phyloP scores from a whole-genome alignment of 163 green algal genomes.

The Picocystis sp. region DNA sequence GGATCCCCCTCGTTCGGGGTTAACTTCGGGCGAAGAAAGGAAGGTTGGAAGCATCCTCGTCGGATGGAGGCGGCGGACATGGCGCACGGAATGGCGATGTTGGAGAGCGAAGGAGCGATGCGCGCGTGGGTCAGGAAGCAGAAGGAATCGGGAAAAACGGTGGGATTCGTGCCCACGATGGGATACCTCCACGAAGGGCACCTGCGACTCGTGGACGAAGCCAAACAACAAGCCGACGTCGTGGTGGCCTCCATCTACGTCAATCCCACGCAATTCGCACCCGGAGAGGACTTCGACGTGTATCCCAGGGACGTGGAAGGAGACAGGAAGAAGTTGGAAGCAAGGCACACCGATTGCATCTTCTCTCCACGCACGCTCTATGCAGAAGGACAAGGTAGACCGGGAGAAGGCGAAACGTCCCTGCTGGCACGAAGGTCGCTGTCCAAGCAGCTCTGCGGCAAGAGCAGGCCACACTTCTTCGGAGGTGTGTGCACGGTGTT shows the following conservation, averaged over 20 bases:
- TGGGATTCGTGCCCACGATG: slow-evolving; percentile 84
- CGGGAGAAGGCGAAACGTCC: slow-evolving; percentile 16
- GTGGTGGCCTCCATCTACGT: slow-evolving; percentile 93
- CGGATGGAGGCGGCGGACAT: too few species aligned
- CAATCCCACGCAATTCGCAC: slow-evolving; percentile 75
- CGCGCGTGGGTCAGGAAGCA: slow-evolving; percentile 37
- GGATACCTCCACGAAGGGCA: slow-evolving; percentile 88
- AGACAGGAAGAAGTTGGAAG: too few species aligned
- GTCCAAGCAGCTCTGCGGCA: slow-evolving; percentile 43
- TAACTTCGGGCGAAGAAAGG: too few species aligned
- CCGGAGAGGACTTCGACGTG: slow-evolving; percentile 12
- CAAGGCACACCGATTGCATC: too few species aligned
- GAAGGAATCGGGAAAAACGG: slow-evolving; percentile 31
- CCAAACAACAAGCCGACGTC: slow-evolving; percentile 45
- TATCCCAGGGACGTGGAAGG: slow-evolving; percentile 12
- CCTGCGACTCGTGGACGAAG: slow-evolving; percentile 60
- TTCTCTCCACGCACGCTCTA: too few species aligned
- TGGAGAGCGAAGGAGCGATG: slow-evolving; percentile 26
- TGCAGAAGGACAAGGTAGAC: neutral
- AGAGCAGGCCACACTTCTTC: slow-evolving; percentile 84
- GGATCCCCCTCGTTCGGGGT: too few species aligned
- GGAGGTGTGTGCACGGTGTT: slow-evolving; percentile 81
- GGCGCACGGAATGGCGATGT: too few species aligned
- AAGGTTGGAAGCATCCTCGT: too few species aligned
- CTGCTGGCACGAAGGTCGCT: slow-evolving; percentile 12